phyloP scores from a whole-genome alignment of 345 rosid species.

The Euphorbia tirucalli region DNA sequence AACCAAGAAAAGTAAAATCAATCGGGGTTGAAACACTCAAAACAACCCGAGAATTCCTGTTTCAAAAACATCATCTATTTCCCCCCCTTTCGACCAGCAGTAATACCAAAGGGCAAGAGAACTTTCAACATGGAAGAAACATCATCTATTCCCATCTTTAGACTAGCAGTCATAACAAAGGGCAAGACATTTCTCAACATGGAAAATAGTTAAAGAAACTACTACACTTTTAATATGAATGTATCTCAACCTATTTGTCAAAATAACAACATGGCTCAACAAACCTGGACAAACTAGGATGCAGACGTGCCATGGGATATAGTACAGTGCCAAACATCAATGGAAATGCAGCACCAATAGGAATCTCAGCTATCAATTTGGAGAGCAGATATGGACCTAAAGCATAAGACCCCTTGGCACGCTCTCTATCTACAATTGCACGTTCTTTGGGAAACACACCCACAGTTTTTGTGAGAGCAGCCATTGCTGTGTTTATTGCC shows the following conservation, averaged over 20 bases:
- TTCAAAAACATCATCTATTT: too few relatives aligned
- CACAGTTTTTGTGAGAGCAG: slow-evolving; percentile 97
- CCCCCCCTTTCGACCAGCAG: too few relatives aligned
- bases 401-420: slow-evolving; percentile 81
- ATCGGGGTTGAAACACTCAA: background rate
- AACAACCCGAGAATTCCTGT: background rate
- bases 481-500: slow-evolving; percentile 99
- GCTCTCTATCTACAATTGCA: slow-evolving; percentile 88
- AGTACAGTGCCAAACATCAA: slow-evolving; percentile 87
- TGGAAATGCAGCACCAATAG: slow-evolving; percentile 94
- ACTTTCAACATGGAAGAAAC: too few relatives aligned
- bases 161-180: background rate
- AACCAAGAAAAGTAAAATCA: background rate
- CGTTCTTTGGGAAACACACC: slow-evolving; percentile 98
- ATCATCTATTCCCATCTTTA: background rate
- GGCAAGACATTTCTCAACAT: background rate
- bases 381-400: slow-evolving; percentile 93
- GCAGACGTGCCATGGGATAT: slow-evolving; percentile 94
- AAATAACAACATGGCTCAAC: slow-evolving; percentile 16
- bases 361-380: slow-evolving; percentile 88
- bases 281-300: slow-evolving; percentile 79
- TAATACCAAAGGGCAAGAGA: too few relatives aligned
- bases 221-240: background rate
- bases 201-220: background rate
- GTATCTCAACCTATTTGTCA: slow-evolving; percentile 1